Evolutionary conservation across 2,329 filamentous ascomycete species (phyloP).

Genomic region (Talaromyces islandicus): DNA sequence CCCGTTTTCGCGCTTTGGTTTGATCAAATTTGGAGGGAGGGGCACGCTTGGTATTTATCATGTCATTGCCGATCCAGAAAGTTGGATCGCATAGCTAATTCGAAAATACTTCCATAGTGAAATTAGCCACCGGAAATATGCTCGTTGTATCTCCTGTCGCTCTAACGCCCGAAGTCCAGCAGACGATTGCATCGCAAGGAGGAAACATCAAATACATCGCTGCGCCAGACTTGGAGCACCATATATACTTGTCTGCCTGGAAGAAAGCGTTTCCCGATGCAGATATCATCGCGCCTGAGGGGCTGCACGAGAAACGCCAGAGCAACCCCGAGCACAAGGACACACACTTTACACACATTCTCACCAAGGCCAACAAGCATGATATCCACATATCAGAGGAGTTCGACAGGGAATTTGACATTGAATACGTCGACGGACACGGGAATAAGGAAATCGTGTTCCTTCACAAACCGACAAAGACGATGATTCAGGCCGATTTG

Average conservation of each 20-base stretch:
- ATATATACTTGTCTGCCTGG: constrained; percentile 89
- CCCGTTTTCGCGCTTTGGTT: constrained; percentile 77
- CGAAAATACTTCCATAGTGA: constrained; percentile 50
- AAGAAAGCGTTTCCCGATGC: constrained; percentile 70
- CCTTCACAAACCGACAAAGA: constrained; percentile 68
- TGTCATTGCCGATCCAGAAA: background rate
- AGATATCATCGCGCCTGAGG: constrained; percentile 74
- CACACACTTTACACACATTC: constrained; percentile 62
- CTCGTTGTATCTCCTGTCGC: constrained; percentile 90
- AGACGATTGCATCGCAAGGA: constrained; percentile 56
- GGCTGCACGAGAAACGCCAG: constrained; percentile 74
- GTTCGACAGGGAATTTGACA: constrained; percentile 81
- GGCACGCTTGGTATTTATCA: constrained; percentile 65
- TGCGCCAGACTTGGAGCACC: constrained; percentile 86
- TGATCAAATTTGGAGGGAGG: constrained; percentile 75
- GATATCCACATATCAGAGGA: constrained; percentile 59
- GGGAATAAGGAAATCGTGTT: constrained; percentile 85
- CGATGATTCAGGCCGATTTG: constrained; percentile 83
- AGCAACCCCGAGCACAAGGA: constrained; percentile 51
- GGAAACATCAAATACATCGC: constrained; percentile 76
- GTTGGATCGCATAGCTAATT: background rate
- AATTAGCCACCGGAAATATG: constrained; percentile 68
- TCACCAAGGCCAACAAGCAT: constrained; percentile 50
- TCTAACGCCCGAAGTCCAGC: constrained; percentile 67
- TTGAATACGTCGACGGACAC: constrained; percentile 76